These are phyloP conservation scores for Alternaria sp. DNA, from an alignment of 2,329 filamentous ascomycete genomes.

Conservation along the genomic window DNA sequence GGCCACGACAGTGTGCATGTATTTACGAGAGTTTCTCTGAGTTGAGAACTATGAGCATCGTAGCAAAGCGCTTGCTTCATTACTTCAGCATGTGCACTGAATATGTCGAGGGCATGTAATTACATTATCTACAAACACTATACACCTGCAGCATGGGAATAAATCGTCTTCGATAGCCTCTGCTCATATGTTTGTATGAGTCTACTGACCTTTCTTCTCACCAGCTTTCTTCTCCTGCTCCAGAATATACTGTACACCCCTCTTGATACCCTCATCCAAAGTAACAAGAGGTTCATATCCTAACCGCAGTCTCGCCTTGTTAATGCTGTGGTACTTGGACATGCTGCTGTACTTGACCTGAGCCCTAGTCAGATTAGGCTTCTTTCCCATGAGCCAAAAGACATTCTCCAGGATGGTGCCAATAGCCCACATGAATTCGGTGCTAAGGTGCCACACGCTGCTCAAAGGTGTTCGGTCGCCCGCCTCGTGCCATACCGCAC, in stretches of 20 bases:
- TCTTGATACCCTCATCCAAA: conserved; percentile 66
- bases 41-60: neutral
- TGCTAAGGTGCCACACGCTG: conserved; percentile 52
- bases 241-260: conserved; percentile 52
- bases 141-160: neutral
- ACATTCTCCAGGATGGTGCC: conserved; percentile 54
- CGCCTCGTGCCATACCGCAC: conserved; percentile 54
- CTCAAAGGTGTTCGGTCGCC: conserved; percentile 47
- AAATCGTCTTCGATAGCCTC: neutral
- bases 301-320: conserved; percentile 73
- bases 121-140: neutral
- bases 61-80: neutral
- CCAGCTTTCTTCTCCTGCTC: conserved; percentile 38
- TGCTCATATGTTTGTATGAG: neutral
- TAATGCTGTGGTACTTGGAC: conserved; percentile 79
- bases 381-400: conserved; percentile 53
- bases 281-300: conserved; percentile 72
- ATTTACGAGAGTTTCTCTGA: neutral
- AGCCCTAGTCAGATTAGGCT: conserved; percentile 54
- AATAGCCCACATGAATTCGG: conserved; percentile 51
- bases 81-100: no score
- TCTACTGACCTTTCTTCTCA: conserved; percentile 45
- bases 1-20: neutral
- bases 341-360: conserved; percentile 71
- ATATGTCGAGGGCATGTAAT: neutral